Percentiles rank a stretch among this genome's conserved stretches.
Evolutionary conservation across 495 filamentous ascomycete species (phyloP).

Genomic region (Trichoderma reesei): DNA sequence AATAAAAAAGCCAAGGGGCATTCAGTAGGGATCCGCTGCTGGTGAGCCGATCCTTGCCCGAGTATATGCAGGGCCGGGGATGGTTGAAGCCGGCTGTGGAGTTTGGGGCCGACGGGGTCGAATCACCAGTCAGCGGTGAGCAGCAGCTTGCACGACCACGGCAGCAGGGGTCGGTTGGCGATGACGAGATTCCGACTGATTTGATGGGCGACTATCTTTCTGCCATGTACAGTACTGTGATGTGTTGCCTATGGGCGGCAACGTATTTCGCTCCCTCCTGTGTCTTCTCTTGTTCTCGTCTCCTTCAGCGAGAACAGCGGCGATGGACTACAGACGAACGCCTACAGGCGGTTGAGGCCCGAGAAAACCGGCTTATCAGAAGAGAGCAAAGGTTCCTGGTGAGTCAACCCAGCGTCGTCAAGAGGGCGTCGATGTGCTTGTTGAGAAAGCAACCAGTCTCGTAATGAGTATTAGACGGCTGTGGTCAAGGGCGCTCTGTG

Average conservation of each 20-base stretch:
- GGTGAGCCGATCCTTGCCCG: neutral
- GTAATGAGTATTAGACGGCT: neutral
- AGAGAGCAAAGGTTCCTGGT: neutral
- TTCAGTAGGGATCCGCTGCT: neutral
- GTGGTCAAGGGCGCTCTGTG: neutral
- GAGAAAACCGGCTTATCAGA: neutral
- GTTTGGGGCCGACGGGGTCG: neutral
- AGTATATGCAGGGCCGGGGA: neutral
- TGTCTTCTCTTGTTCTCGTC: neutral
- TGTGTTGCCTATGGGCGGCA: too few relatives aligned
- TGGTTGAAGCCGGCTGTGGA: neutral
- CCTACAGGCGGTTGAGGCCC: neutral
- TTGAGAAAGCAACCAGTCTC: conserved; percentile 1
- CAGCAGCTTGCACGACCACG: neutral
- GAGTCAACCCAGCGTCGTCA: neutral
- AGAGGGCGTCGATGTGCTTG: neutral
- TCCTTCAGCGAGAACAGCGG: neutral
- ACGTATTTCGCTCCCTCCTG: neutral
- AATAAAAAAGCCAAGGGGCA: neutral
- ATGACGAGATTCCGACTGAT: conserved; percentile 6
- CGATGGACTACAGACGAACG: neutral
- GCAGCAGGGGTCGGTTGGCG: neutral
- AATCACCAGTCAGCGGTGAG: conserved; percentile 8
- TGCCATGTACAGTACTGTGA: neutral
- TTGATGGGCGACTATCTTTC: neutral